phyloP scores from a whole-genome alignment of 208 protist genomes.

The Trichomonas vaginalis region DNA sequence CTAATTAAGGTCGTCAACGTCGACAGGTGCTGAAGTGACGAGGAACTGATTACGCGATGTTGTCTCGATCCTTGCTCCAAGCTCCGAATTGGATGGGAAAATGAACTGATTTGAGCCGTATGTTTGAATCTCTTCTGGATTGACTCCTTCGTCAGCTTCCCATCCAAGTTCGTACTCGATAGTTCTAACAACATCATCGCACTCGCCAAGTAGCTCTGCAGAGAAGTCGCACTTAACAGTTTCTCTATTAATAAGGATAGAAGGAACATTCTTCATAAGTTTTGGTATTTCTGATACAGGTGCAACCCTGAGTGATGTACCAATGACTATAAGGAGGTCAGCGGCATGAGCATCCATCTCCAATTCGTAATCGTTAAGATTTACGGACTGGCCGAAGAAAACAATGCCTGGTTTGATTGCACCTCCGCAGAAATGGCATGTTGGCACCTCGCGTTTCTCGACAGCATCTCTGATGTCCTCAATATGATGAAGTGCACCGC shows the following conservation, averaged over 20 bases:
- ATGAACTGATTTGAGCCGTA: not conserved
- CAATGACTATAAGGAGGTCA: not conserved
- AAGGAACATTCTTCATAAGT: not conserved
- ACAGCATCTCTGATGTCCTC: not conserved
- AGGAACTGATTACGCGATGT: not conserved
- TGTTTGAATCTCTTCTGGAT: not conserved
- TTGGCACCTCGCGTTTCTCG: not conserved
- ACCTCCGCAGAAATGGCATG: not conserved
- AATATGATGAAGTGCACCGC: not conserved
- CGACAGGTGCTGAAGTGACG: not conserved
- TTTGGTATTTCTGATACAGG: not conserved
- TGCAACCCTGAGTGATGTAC: not conserved
- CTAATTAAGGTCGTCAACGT: not conserved
- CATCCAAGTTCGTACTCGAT: not conserved
- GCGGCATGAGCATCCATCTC: not conserved
- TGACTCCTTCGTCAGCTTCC: not conserved
- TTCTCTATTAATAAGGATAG: not conserved
- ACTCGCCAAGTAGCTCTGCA: slow-evolving; percentile 3
- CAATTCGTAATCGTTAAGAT: not conserved
- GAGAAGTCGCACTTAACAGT: not conserved
- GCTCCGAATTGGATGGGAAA: not conserved
- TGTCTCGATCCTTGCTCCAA: not conserved
- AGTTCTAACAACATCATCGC: not conserved
- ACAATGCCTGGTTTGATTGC: not conserved
- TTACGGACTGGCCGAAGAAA: not conserved